Evolutionary conservation across 2,329 filamentous ascomycete species (phyloP).

Genomic region (Cladosporium sp.): DNA sequence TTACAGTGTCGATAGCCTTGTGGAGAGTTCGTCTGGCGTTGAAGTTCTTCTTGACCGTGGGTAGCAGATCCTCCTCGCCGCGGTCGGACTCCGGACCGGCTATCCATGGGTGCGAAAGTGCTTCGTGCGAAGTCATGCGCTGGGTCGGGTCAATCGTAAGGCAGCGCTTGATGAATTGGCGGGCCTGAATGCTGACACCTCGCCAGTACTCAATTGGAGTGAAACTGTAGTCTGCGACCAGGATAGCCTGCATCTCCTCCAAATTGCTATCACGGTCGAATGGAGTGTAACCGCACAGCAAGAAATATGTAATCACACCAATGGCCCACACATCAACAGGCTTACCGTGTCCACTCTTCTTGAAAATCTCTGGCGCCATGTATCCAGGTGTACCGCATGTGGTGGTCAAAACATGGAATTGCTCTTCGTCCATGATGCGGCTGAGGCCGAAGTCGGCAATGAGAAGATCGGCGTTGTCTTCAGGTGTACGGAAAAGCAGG

Average conservation of each 20-base stretch:
- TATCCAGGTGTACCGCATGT: conserved; percentile 97
- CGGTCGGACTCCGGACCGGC: conserved; percentile 50
- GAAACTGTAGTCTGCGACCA: conserved; percentile 94
- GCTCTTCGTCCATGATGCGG: conserved; percentile 97
- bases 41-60: conserved; percentile 67
- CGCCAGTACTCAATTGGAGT: conserved; percentile 95
- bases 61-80: conserved; percentile 53
- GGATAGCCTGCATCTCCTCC: conserved; percentile 98
- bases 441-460: conserved; percentile 96
- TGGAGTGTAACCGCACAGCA: conserved; percentile 95
- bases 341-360: conserved; percentile 96
- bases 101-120: conserved; percentile 62
- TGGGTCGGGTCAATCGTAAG: conserved; percentile 82
- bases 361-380: conserved; percentile 99
- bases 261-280: conserved; percentile 97
- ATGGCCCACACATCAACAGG: conserved; percentile 98
- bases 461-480: conserved; percentile 93
- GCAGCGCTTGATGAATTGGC: conserved; percentile 89
- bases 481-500: conserved; percentile 89
- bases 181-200: conserved; percentile 74
- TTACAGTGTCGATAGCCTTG: conserved; percentile 64
- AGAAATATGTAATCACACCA: conserved; percentile 97
- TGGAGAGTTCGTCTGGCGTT: conserved; percentile 62
- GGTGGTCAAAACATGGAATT: conserved; percentile 95
- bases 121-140: conserved; percentile 86